Conservation (phyloP, 2,329 filamentous ascomycete genomes). For the Phaeophleospora eucalypticola region DNA sequence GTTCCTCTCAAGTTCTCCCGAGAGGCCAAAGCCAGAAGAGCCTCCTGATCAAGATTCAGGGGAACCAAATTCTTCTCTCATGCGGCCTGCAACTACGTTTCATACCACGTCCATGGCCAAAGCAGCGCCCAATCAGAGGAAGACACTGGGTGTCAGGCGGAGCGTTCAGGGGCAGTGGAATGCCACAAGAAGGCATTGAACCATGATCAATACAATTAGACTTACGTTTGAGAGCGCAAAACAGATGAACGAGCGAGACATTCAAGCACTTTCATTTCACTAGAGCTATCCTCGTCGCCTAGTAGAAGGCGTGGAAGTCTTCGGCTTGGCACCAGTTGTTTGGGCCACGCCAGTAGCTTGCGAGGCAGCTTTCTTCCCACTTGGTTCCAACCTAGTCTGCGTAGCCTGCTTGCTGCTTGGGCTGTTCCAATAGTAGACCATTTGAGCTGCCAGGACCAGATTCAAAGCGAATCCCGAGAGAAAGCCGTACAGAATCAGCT, state of each 20-base stretch:
- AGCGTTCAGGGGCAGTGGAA: conserved; percentile 41
- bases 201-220: too few species aligned
- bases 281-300: conserved; percentile 29
- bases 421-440: conserved; percentile 94
- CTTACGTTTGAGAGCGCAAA: too few species aligned
- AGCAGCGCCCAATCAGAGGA: conserved; percentile 32
- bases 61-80: background rate
- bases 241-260: too few species aligned
- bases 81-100: conserved; percentile 38
- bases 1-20: conserved; percentile 42
- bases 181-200: conserved; percentile 33
- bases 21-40: conserved; percentile 23
- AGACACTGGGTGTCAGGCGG: conserved; percentile 47
- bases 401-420: conserved; percentile 38
- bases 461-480: conserved; percentile 89
- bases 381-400: conserved; percentile 38
- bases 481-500: conserved; percentile 92
- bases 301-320: conserved; percentile 22
- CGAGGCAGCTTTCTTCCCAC: conserved; percentile 33
- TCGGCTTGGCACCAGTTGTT: conserved; percentile 38
- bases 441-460: conserved; percentile 77
- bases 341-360: conserved; percentile 26
- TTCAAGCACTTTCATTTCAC: background rate
- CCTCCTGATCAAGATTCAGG: conserved; percentile 1
- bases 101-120: conserved; percentile 42